Base-by-base conservation (phyloP, 345 rosid genomes). In the Moricandia arvensis region DNA sequence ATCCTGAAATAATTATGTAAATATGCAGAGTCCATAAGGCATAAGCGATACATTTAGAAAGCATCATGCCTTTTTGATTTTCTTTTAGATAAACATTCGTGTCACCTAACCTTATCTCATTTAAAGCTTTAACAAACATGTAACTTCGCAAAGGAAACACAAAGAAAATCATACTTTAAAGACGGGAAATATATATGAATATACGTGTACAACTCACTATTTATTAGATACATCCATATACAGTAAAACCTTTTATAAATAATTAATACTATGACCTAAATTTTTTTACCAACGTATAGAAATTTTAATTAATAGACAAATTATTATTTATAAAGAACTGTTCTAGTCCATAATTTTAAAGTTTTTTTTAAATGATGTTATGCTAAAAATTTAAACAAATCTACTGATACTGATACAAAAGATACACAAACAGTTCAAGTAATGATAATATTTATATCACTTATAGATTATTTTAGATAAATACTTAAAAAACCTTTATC, bases 61-160 rank as follows among this genome's bases (percentile, higher is more conserved):
- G 76, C 69, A 63, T 27, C 31, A 63, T 21, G 61, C 53, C 49
- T 33, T 72, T 51, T 38, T 21, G 7, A 21, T 30, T 15, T 27
- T 59, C 15, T 45, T 71, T 29, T 17, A 8, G 10, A 27, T 63
- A 54, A 54, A 37, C 31, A 54, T 64, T 73, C 33, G 43, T 64
- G 63, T 64, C 41, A 49, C 53, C 65, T 65, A 53, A 65, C 24
- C 66, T 62, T 47, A 33, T 51, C 18, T 45, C 17, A n/a, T 45
- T 65, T 45, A 43, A 67, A 54, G 43, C 77, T 55, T 73, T 62
- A 62, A 62, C 57, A 53, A 63, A 62, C 49, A 72, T 64, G 18
- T 17, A 64, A 24, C 43, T 64, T 37, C 21, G 13, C 24, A 41
- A 33, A 55, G 30, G 17, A 51, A 54, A 73, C 21, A 18, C 24